Evolutionary conservation across 257 asterid species (phyloP).

Genomic region (Verbena officinalis): DNA sequence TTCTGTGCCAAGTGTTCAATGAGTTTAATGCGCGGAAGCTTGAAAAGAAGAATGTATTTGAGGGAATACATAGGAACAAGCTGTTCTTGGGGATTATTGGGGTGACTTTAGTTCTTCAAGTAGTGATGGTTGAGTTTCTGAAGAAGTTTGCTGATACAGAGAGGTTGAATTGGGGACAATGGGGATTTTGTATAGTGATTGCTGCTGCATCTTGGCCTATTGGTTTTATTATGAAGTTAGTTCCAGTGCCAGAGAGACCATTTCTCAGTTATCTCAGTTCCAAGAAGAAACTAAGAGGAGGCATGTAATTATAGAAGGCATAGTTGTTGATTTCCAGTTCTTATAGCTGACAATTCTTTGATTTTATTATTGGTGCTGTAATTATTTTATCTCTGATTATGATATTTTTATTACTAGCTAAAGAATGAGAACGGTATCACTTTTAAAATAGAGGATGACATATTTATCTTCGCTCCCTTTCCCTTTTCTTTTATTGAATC

Average conservation of each 20-base stretch:
- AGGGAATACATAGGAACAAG: conserved; percentile 51
- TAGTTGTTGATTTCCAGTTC: neutral
- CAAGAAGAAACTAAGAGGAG: neutral
- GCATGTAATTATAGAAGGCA: neutral
- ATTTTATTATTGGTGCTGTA: neutral
- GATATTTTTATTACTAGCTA: neutral
- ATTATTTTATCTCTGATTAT: neutral
- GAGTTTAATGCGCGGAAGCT: conserved; percentile 64
- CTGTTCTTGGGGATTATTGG: conserved; percentile 61
- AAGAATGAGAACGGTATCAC: neutral
- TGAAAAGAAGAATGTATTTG: conserved; percentile 62
- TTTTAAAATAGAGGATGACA: neutral
- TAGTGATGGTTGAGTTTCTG: conserved; percentile 68
- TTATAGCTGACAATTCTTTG: neutral
- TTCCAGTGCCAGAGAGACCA: conserved; percentile 46
- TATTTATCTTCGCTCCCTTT: neutral
- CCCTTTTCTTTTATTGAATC: no score
- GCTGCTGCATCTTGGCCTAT: conserved; percentile 61
- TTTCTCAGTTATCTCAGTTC: conserved; percentile 19
- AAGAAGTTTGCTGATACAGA: conserved; percentile 61
- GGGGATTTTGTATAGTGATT: conserved; percentile 58
- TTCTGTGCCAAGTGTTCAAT: conserved; percentile 63
- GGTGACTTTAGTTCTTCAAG: conserved; percentile 52
- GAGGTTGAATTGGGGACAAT: conserved; percentile 60
- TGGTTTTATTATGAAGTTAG: conserved; percentile 47